A percentile compares a stretch with the other conserved stretches of the same genome.
phyloP scores from a whole-genome alignment of 164 flowering plant species.

The Chimonanthus salicifolius region DNA sequence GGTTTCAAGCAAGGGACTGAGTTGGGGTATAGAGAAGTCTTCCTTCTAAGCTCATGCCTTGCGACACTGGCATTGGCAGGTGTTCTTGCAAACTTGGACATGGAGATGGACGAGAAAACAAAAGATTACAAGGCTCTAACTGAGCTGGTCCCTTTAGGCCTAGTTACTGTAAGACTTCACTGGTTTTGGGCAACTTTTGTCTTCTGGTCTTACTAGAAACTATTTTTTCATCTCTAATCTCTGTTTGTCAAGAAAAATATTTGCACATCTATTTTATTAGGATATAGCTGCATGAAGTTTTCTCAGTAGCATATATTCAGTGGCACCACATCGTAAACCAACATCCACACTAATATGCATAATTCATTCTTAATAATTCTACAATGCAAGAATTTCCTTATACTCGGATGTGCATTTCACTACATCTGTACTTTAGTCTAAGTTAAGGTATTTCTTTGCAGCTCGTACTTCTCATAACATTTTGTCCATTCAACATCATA shows the following conservation, averaged over 20 bases:
- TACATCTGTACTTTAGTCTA: not conserved
- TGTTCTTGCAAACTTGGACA: constrained; percentile 50
- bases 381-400: constrained; percentile 25
- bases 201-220: not conserved
- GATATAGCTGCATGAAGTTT: no score
- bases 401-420: constrained; percentile 37
- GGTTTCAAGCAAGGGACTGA: constrained; percentile 66
- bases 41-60: constrained; percentile 36
- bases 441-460: constrained; percentile 19
- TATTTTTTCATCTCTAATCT: no score
- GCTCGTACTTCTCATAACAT: constrained; percentile 29
- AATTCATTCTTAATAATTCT: not conserved
- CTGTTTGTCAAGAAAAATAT: not conserved
- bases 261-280: no score
- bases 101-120: constrained; percentile 49
- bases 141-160: constrained; percentile 45
- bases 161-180: constrained; percentile 21
- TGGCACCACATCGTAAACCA: not conserved
- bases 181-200: not conserved
- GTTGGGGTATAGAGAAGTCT: constrained; percentile 48
- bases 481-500: constrained; percentile 61
- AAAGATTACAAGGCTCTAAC: constrained; percentile 29
- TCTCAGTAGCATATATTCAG: not conserved
- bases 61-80: constrained; percentile 39
- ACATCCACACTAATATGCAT: not conserved